These are phyloP conservation scores for Entomortierella parvispora DNA, from an alignment of 192 early-diverging fungal genomes.

Conservation along the genomic window DNA sequence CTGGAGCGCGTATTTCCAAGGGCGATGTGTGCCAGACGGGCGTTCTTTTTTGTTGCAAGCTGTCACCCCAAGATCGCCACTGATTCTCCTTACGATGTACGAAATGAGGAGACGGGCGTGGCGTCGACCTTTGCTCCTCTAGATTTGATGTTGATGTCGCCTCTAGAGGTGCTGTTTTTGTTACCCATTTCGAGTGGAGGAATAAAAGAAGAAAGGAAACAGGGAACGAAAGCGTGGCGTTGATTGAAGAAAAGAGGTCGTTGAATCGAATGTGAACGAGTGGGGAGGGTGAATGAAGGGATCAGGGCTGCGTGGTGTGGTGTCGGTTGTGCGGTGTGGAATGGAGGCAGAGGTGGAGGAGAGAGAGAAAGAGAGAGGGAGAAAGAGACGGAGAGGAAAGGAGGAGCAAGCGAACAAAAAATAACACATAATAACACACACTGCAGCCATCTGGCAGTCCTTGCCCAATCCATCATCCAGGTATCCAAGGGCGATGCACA, in stretches of 20 bases:
- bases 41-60: neutral
- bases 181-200: no score
- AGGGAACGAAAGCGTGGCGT: no score
- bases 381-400: neutral
- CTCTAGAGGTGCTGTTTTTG: conserved; percentile 33
- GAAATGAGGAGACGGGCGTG: conserved; percentile 20
- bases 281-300: neutral
- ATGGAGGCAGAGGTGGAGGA: neutral
- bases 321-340: neutral
- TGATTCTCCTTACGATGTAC: conserved; percentile 25
- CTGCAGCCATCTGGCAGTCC: no score
- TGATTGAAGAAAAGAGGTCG: neutral
- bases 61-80: conserved; percentile 4
- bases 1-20: no score
- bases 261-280: neutral
- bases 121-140: conserved; percentile 46
- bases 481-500: no score
- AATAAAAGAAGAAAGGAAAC: no score
- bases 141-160: conserved; percentile 14
- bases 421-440: no score
- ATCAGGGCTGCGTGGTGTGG: neutral
- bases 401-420: neutral
- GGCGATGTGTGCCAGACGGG: no score
- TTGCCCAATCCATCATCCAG: no score
- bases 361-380: neutral